Evolutionary conservation across 495 filamentous ascomycete species (phyloP), one percentile per base, ranked within the genome.

Genomic region (Talaromyces trachyspermus): DNA sequence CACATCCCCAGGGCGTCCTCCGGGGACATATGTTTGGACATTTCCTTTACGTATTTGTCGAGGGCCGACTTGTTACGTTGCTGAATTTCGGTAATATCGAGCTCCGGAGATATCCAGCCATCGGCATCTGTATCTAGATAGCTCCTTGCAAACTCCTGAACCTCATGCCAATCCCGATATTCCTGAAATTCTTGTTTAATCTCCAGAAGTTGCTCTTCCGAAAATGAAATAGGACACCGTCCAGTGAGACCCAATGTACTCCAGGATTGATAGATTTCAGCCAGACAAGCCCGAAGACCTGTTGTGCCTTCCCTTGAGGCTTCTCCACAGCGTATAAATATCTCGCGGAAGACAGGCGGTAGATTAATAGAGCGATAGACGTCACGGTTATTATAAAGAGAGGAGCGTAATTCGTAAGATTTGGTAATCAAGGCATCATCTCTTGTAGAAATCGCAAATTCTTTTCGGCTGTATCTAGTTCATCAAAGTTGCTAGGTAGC

Each of bases 51-150:
- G 17, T 39, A 39, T 7, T 4, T 39, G 12, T 39, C 36, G 17
- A 39, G 17, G 17, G 36, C 36, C 17, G 5, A 39, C 5, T 39
- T 39, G 36, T 39, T 39, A 50, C 76, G 75, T 42, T 67, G 68
- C 30, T 59, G 61, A 7, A 70, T 68, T 53, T 81, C 78, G 43
- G 77, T 81, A 14, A 79, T 62, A 50, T 82, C 78, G 36, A 80
- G 41, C 8, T 54, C 55, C 4, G 36, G 38, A 24, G 58, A 45
- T 2, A 61, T 49, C 58, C 58, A 61, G 17, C 58, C 55, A 44
- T 19, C 26, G 14, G 53, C 45, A 48, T 61, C 55, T n/a, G 55
- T 61, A 17, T 37, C 29, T 23, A 61, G 51, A 48, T 54, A 50
- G 42, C 18, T 42, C 30, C 45, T 61, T 1, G 48, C 55, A 47